A percentile compares a stretch with the other conserved stretches of the same genome.
These are phyloP conservation scores for Austroboletus novae-zelandiae DNA, from an alignment of 1,284 basidiomycete species.

Conservation along the genomic window DNA sequence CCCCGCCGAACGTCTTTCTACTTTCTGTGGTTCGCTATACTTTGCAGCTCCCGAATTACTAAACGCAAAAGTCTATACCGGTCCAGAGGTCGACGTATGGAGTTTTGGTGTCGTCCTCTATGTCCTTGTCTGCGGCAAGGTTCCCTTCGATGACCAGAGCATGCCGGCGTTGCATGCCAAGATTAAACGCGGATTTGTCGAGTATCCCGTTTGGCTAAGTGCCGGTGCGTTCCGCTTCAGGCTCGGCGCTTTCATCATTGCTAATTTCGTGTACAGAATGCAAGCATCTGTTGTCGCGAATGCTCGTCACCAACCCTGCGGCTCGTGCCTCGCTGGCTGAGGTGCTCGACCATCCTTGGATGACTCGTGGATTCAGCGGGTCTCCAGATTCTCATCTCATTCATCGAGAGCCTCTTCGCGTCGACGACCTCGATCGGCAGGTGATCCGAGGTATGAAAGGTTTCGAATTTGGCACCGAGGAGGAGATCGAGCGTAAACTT, in stretches of 20 bases:
- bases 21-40: constrained; percentile 97
- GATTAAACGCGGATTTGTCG: constrained; percentile 96
- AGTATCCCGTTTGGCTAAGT: constrained; percentile 97
- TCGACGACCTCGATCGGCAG: constrained; percentile 82
- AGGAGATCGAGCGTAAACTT: constrained; percentile 80
- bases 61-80: constrained; percentile 95
- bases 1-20: constrained; percentile 80
- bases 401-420: constrained; percentile 82
- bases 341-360: constrained; percentile 93
- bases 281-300: constrained; percentile 89
- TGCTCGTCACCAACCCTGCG: constrained; percentile 94
- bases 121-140: constrained; percentile 96
- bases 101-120: constrained; percentile 98
- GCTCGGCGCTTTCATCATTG: constrained; percentile 5
- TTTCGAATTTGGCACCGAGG: constrained; percentile 92
- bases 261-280: constrained; percentile 62
- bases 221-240: constrained; percentile 54
- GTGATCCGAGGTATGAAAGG: constrained; percentile 94
- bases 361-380: constrained; percentile 83
- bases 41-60: constrained; percentile 97
- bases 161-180: constrained; percentile 98
- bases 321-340: constrained; percentile 83
- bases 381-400: constrained; percentile 86
- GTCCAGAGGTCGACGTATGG: constrained; percentile 99
- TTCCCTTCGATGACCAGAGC: constrained; percentile 98